phyloP scores from a whole-genome alignment of 495 filamentous ascomycete species.

The Aspergillus heteromorphus region DNA sequence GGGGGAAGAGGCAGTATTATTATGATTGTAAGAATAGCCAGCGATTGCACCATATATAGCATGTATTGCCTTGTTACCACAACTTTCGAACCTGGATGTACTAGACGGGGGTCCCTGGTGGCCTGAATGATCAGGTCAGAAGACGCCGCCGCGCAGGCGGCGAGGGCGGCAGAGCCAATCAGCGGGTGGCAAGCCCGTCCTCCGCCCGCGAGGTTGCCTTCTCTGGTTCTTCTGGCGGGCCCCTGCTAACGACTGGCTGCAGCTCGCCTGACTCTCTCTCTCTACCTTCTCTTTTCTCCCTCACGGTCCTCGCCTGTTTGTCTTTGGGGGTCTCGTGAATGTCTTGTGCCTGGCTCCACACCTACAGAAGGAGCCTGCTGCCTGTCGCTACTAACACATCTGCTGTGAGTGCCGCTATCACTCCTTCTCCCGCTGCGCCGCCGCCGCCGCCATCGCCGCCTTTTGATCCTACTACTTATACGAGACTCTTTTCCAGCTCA shows the following conservation, averaged over 20 bases:
- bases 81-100: too few relatives aligned
- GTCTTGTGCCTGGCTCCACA: conserved; percentile 22
- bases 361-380: conserved; percentile 27
- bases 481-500: not conserved
- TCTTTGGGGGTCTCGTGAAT: conserved; percentile 24
- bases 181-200: not conserved
- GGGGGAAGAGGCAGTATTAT: too few relatives aligned
- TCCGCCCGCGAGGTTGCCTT: not conserved
- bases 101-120: not conserved
- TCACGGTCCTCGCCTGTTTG: conserved; percentile 7
- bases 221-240: not conserved
- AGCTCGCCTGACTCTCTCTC: conserved; percentile 7
- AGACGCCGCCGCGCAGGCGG: not conserved
- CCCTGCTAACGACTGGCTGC: not conserved
- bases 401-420: conserved; percentile 6
- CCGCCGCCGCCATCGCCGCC: conserved; percentile 4
- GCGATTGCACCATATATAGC: too few relatives aligned
- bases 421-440: conserved; percentile 9
- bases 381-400: conserved; percentile 17
- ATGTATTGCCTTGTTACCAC: too few relatives aligned
- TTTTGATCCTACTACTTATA: not conserved
- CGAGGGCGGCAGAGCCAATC: not conserved
- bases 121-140: not conserved
- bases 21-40: too few relatives aligned
- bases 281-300: conserved; percentile 3